Conservation (phyloP, 345 rosid genomes). For the Excoecaria agallocha region DNA sequence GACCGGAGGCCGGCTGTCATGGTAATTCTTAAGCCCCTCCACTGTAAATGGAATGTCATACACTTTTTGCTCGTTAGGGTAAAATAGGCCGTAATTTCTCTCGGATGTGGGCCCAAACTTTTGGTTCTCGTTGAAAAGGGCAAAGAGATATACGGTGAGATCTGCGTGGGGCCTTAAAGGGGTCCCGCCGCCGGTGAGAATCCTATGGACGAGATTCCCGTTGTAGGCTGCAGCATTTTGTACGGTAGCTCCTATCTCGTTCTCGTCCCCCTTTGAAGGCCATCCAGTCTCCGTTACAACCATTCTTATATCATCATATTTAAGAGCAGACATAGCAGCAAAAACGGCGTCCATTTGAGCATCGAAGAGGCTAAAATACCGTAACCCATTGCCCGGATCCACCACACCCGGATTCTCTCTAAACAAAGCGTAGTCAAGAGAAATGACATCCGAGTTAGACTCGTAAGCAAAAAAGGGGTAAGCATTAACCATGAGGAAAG, state of each 20-base stretch:
- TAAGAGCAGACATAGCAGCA: slow-evolving; percentile 74
- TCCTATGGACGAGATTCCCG: slow-evolving; percentile 78
- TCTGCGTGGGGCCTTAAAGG: slow-evolving; percentile 75
- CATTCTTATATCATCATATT: slow-evolving; percentile 63
- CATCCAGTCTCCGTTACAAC: slow-evolving; percentile 93
- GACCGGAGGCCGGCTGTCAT: slow-evolving; percentile 14
- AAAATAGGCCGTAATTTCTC: slow-evolving; percentile 90
- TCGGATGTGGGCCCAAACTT: slow-evolving; percentile 84
- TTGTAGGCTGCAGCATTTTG: slow-evolving; percentile 82
- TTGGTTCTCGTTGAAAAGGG: slow-evolving; percentile 83
- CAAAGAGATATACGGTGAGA: slow-evolving; percentile 86
- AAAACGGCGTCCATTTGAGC: slow-evolving; percentile 98
- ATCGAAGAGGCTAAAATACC: slow-evolving; percentile 83
- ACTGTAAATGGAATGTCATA: slow-evolving; percentile 71
- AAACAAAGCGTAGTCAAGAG: slow-evolving; percentile 81
- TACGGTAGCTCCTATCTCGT: slow-evolving; percentile 66
- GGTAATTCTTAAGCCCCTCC: slow-evolving; percentile 48
- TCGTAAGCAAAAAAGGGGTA: slow-evolving; percentile 95
- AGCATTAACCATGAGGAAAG: slow-evolving; percentile 82
- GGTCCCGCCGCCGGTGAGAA: slow-evolving; percentile 83
- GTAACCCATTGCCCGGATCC: slow-evolving; percentile 73
- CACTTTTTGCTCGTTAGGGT: slow-evolving; percentile 71
- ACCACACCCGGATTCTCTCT: slow-evolving; percentile 88
- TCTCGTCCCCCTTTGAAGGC: slow-evolving; percentile 87
- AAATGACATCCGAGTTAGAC: slow-evolving; percentile 84